Evolutionary conservation across 169 alveolate genomes (phyloP).

Genomic region (Plasmodium billcollinsi): DNA sequence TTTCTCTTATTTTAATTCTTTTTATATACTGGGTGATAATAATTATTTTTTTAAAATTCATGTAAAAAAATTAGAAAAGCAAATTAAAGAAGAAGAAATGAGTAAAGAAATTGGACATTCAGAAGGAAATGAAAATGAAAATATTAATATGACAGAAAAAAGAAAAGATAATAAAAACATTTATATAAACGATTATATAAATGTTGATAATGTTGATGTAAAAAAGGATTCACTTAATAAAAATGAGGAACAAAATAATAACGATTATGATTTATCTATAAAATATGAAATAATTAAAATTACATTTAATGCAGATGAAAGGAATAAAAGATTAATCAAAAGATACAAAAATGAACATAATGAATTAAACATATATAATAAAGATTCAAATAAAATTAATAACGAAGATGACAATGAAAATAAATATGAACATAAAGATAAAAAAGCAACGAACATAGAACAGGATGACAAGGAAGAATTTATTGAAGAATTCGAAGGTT

Average conservation of each 20-base stretch:
- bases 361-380: not conserved
- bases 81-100: not conserved
- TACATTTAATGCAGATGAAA: not conserved
- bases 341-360: not conserved
- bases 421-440: not conserved
- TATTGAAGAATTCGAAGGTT: conserved; percentile 6
- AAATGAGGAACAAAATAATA: not conserved
- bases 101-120: not conserved
- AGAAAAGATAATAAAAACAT: not conserved
- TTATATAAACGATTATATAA: not conserved
- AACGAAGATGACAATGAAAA: not conserved
- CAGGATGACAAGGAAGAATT: not conserved
- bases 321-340: not conserved
- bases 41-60: conserved; percentile 23
- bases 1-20: conserved; percentile 6
- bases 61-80: not conserved
- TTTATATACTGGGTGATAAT: conserved; percentile 17
- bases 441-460: not conserved
- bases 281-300: conserved; percentile 2
- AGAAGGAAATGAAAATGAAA: not conserved
- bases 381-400: not conserved
- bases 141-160: not conserved
- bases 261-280: not conserved
- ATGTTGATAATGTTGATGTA: not conserved
- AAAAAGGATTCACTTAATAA: not conserved